Conservation (phyloP, 495 filamentous ascomycete species). For the Corynascus novoguineensis region DNA sequence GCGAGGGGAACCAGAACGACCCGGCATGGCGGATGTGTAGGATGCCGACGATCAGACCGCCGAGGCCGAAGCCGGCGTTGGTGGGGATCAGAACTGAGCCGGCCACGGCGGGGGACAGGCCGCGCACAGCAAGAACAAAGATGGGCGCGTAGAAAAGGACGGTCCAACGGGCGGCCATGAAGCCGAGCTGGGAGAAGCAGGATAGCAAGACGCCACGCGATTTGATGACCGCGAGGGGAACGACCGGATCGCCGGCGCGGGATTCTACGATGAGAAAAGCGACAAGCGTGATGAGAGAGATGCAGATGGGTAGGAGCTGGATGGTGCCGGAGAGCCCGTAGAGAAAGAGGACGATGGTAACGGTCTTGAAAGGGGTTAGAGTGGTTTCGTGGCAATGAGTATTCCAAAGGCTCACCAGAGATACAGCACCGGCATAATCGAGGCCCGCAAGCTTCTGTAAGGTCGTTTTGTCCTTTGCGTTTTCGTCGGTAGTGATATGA, state of each 20-base stretch:
- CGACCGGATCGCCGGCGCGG: slow-evolving; percentile 57
- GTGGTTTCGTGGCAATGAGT: neutral
- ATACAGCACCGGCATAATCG: slow-evolving; percentile 62
- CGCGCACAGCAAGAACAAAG: slow-evolving; percentile 64
- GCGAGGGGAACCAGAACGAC: slow-evolving; percentile 57
- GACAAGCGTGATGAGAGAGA: slow-evolving; percentile 48
- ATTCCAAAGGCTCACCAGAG: slow-evolving; percentile 45
- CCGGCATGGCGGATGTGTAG: slow-evolving; percentile 63
- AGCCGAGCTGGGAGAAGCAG: slow-evolving; percentile 60
- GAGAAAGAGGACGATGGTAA: slow-evolving; percentile 58
- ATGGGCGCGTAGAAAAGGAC: slow-evolving; percentile 74
- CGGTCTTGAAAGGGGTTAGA: slow-evolving; percentile 34
- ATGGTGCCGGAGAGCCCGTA: slow-evolving; percentile 57
- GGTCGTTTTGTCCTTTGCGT: slow-evolving; percentile 25
- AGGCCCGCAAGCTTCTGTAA: slow-evolving; percentile 51
- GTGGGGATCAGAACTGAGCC: slow-evolving; percentile 70
- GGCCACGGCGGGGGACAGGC: slow-evolving; percentile 58
- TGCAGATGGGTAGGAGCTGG: slow-evolving; percentile 49
- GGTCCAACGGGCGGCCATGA: slow-evolving; percentile 72
- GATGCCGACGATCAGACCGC: slow-evolving; percentile 62
- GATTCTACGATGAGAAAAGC: slow-evolving; percentile 59
- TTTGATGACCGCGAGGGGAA: slow-evolving; percentile 59
- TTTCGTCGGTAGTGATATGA: slow-evolving; percentile 29
- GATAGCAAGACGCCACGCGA: slow-evolving; percentile 61
- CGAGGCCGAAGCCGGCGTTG: slow-evolving; percentile 66